phyloP scores from a whole-genome alignment of 2,329 filamentous ascomycete species.

The Zymoseptoria ardabiliae region DNA sequence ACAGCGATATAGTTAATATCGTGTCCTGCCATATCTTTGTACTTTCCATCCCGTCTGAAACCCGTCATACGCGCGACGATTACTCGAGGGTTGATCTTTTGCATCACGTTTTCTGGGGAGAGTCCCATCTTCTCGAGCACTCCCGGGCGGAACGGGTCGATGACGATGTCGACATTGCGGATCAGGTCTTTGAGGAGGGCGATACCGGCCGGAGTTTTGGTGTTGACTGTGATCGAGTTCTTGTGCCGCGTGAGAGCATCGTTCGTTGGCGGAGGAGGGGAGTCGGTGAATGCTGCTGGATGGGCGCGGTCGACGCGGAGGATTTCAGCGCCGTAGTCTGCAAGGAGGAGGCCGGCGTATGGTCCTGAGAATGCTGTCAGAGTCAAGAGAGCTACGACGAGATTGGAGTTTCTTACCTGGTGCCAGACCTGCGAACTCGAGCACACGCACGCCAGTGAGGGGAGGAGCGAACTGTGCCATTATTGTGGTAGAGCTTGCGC shows the following conservation, averaged over 20 bases:
- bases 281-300: conserved; percentile 33
- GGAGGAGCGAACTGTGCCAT: conserved; percentile 36
- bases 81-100: conserved; percentile 62
- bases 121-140: conserved; percentile 81
- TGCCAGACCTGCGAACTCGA: conserved; percentile 59
- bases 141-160: conserved; percentile 88
- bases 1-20: conserved; percentile 96
- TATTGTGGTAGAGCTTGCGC: conserved; percentile 4
- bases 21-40: conserved; percentile 82
- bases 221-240: conserved; percentile 68
- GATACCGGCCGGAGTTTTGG: conserved; percentile 60
- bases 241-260: conserved; percentile 80
- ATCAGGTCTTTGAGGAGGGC: conserved; percentile 61
- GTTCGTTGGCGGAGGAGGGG: conserved; percentile 39
- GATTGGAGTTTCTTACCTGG: conserved; percentile 38
- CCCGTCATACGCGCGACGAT: conserved; percentile 84
- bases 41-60: conserved; percentile 79
- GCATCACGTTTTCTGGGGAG: conserved; percentile 58
- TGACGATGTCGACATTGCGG: conserved; percentile 63
- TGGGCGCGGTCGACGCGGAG: conserved; percentile 70
- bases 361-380: conserved; percentile 51
- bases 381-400: background rate
- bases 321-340: conserved; percentile 82
- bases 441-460: conserved; percentile 52
- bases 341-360: conserved; percentile 79